phyloP scores from a whole-genome alignment of 306 rosid genomes.

The Benincasa hispida region DNA sequence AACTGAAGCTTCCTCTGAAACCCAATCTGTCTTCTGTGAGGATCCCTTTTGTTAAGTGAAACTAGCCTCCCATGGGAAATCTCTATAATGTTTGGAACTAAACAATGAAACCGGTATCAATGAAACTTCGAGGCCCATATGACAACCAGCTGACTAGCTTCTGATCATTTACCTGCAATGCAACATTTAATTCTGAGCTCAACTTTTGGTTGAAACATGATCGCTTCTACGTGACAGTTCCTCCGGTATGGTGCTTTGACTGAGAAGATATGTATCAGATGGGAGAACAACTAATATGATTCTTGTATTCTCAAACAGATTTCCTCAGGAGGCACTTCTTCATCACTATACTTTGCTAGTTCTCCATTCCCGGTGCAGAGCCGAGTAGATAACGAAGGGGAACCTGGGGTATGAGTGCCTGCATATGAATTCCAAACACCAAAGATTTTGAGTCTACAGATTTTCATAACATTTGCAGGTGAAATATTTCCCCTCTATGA shows the following conservation, averaged over 20 bases:
- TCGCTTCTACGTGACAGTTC: not conserved
- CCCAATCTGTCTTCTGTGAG: not conserved
- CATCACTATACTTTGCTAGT: slow-evolving; percentile 40
- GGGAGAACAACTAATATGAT: slow-evolving; percentile 18
- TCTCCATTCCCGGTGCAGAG: slow-evolving; percentile 58
- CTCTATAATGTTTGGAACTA: not conserved
- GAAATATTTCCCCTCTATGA: not conserved
- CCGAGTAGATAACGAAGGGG: slow-evolving; percentile 45
- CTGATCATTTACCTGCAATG: not conserved
- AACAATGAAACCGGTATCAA: not conserved
- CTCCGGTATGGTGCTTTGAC: not conserved
- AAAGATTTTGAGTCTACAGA: not conserved
- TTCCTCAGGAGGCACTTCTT: slow-evolving; percentile 27
- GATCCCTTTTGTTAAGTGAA: not conserved
- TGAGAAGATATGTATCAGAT: not conserved
- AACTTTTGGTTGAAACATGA: not conserved
- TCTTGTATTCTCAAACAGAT: slow-evolving; percentile 41
- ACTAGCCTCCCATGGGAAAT: not conserved
- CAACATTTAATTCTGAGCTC: not conserved
- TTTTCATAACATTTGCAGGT: not conserved
- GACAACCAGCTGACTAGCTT: not conserved
- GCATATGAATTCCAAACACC: slow-evolving; percentile 14
- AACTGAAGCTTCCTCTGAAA: not conserved
- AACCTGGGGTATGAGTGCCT: slow-evolving; percentile 36
- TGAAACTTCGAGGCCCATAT: not conserved